Base-by-base conservation (phyloP, 345 rosid genomes). In the Brassica cretica region DNA sequence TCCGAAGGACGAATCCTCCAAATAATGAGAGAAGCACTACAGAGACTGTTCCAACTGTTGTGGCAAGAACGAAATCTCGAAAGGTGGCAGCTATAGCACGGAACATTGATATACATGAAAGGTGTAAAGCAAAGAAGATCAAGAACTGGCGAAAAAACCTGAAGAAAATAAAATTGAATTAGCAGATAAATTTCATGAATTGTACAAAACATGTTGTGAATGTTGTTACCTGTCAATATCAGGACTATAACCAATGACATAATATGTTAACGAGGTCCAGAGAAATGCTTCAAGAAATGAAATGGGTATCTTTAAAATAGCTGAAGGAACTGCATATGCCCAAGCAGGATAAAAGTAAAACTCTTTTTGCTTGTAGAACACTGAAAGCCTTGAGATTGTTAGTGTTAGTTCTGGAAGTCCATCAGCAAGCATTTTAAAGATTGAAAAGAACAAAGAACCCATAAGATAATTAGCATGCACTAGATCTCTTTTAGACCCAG, bases 141-240 rank as follows among this genome's bases (percentile, higher is more conserved):
- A 90, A 76, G 65, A 85, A 75, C 14, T 90, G 94, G 73, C 87
- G 84, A 70, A 88, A 71, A 64, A 90, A 88, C 84, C 94, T 89
- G 75, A 55, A 71, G 30, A 9, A 58, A 24, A 60, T 14, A 14
- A 8, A 16, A 58, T 8, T 61, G 65, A 6, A 3, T 35, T 35
- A 7, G 41, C 11, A 35, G 41, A 35, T 35, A 35, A 35, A 35
- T 35, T 35, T 35, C 49, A 10, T 41, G 14, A 46, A 33, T 53
- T 56, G 49, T 5, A 51, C 19, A 5, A 9, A 25, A 24, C 33
- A 16, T 68, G 46, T 25, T 61, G 41, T 25, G 55, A 51, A 33
- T 51, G 15, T 64, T 14, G 39, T 76, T 49, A 84, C 91, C 89
- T 85, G 39, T 41, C 60, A 8, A 74, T 21, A 66, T 82, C 86